Evolutionary conservation across 805 yeast genomes (phyloP).

Genomic region (Cyberlindnera lachancei): DNA sequence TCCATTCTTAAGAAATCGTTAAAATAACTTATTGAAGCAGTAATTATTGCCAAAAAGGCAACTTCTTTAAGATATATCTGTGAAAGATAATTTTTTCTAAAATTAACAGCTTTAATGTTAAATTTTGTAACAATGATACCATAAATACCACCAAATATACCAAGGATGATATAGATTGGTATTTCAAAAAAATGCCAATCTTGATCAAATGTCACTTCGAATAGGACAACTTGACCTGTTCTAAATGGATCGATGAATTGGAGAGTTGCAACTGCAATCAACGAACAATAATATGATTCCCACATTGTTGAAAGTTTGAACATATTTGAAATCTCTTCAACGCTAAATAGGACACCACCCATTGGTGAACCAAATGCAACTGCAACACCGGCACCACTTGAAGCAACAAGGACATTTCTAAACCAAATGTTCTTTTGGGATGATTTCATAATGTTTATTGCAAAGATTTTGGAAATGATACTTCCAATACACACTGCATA

Average conservation of each 20-base stretch:
- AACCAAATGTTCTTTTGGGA: constrained; percentile 12
- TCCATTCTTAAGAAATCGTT: constrained; percentile 76
- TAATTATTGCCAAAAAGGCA: constrained; percentile 51
- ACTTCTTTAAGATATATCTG: constrained; percentile 66
- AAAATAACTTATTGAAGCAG: constrained; percentile 75
- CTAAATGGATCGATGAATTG: constrained; percentile 85
- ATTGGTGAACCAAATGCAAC: constrained; percentile 97
- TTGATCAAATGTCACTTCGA: constrained; percentile 81
- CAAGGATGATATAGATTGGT: constrained; percentile 70
- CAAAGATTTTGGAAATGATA: constrained; percentile 22
- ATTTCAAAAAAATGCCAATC: constrained; percentile 85
- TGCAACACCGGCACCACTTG: constrained; percentile 97
- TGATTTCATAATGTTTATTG: constrained; percentile 8
- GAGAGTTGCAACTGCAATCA: constrained; percentile 77
- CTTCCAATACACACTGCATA: constrained; percentile 94
- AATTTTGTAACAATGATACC: constrained; percentile 72
- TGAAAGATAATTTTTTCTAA: constrained; percentile 60
- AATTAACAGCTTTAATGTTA: constrained; percentile 69
- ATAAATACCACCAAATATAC: constrained; percentile 86
- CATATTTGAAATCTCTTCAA: constrained; percentile 80
- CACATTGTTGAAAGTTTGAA: constrained; percentile 76
- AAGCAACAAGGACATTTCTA: constrained; percentile 54
- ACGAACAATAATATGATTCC: constrained; percentile 86
- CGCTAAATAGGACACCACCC: constrained; percentile 89
- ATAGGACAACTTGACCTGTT: constrained; percentile 89